Conservation (phyloP, 345 rosid species). For the Cardamine chenopodiifolia region DNA sequence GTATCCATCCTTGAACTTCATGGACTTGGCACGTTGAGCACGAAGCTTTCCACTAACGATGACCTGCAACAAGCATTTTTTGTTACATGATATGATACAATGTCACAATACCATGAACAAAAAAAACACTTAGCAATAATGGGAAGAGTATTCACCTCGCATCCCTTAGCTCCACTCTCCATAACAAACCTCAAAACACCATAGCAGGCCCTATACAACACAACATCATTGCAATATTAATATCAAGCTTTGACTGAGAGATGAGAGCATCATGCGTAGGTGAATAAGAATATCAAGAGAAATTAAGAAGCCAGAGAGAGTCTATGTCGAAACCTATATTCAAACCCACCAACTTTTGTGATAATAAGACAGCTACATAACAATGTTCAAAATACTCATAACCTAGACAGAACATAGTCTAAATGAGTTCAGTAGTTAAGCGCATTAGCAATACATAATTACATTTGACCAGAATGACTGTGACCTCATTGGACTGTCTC, state of each 20-base stretch:
- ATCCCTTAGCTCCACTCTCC: conserved; percentile 88
- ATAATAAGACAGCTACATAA: not conserved
- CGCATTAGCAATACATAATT: not conserved
- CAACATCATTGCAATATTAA: not conserved
- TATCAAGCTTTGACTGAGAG: not conserved
- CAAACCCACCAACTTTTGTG: no score
- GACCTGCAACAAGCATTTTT: conserved; percentile 42
- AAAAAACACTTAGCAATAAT: not conserved
- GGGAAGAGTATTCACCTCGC: conserved; percentile 49
- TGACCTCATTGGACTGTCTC: no score
- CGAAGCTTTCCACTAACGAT: conserved; percentile 76
- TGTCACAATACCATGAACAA: not conserved
- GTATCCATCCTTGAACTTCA: conserved; percentile 93
- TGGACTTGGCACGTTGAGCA: conserved; percentile 79
- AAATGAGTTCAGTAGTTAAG: not conserved
- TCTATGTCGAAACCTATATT: no score
- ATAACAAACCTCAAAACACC: conserved; percentile 79
- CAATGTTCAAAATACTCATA: not conserved
- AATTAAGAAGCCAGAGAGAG: not conserved
- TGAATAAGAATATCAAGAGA: not conserved
- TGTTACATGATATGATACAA: not conserved
- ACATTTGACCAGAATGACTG: no score
- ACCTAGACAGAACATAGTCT: not conserved
- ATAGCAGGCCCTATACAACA: conserved; percentile 64
- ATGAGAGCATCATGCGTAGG: not conserved